Conservation (phyloP, 1,139 yeast species). For the Yamadazyma epiphylla region DNA sequence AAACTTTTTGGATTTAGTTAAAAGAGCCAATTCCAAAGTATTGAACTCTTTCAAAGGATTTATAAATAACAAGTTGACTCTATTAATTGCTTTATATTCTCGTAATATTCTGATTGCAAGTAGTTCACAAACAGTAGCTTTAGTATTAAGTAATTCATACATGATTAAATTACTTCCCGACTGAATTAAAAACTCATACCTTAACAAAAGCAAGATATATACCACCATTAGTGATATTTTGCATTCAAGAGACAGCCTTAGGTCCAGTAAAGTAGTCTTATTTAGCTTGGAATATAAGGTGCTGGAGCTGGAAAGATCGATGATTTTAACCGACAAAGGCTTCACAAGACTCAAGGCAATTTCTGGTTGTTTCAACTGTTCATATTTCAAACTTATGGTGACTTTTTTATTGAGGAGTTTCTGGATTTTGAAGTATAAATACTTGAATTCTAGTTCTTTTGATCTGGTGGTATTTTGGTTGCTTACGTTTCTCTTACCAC, state of each 20-base stretch:
- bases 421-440: conserved; percentile 36
- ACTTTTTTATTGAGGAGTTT: conserved; percentile 38
- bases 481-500: conserved; percentile 6
- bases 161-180: conserved; percentile 45
- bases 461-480: conserved; percentile 5
- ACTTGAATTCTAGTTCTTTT: conserved; percentile 33
- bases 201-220: conserved; percentile 31
- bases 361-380: conserved; percentile 54
- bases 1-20: conserved; percentile 52
- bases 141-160: conserved; percentile 47
- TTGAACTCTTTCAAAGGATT: conserved; percentile 45
- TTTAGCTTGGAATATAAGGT: conserved; percentile 8
- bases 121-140: conserved; percentile 54
- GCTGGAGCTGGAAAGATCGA: conserved; percentile 19
- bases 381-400: conserved; percentile 48
- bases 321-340: conserved; percentile 40
- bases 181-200: conserved; percentile 48
- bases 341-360: conserved; percentile 46
- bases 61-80: conserved; percentile 41
- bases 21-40: conserved; percentile 52
- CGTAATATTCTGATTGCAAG: conserved; percentile 50
- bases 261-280: conserved; percentile 6
- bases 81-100: conserved; percentile 43
- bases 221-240: conserved; percentile 24
- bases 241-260: conserved; percentile 8